phyloP scores from a whole-genome alignment of 306 rosid genomes.

The Abrus pulchellus region DNA sequence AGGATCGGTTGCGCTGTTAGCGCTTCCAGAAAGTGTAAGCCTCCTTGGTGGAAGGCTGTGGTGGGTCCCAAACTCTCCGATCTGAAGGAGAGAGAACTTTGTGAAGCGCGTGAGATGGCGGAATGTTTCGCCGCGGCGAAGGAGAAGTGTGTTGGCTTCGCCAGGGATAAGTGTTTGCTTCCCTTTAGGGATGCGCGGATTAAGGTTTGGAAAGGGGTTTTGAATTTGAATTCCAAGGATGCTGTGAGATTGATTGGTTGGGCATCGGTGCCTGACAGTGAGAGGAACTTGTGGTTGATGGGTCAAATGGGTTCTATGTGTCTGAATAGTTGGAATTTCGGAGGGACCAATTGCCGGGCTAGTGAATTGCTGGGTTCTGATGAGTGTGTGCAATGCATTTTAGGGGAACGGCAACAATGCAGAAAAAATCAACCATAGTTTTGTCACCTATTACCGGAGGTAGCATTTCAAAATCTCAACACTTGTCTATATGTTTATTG shows the following conservation, averaged over 20 bases:
- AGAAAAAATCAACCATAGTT: slow-evolving; percentile 7
- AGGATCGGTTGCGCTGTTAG: slow-evolving; percentile 64
- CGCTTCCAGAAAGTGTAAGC: slow-evolving; percentile 62
- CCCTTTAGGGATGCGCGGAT: slow-evolving; percentile 76
- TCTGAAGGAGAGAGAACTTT: slow-evolving; percentile 67
- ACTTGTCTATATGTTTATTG: background rate
- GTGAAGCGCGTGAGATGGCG: slow-evolving; percentile 64
- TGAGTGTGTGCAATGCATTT: slow-evolving; percentile 47
- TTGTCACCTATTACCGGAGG: slow-evolving; percentile 24
- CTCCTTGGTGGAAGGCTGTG: slow-evolving; percentile 82
- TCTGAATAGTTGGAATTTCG: slow-evolving; percentile 41
- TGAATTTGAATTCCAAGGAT: slow-evolving; percentile 51
- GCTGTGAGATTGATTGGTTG: slow-evolving; percentile 55
- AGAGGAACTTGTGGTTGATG: slow-evolving; percentile 34
- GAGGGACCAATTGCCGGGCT: slow-evolving; percentile 60
- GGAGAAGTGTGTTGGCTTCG: slow-evolving; percentile 61
- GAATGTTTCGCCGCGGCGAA: slow-evolving; percentile 48
- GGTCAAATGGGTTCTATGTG: slow-evolving; percentile 28
- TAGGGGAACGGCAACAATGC: slow-evolving; percentile 42
- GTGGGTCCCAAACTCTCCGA: slow-evolving; percentile 54
- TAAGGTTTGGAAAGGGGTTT: slow-evolving; percentile 47
- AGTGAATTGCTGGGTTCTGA: slow-evolving; percentile 56
- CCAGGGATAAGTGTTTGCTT: slow-evolving; percentile 67
- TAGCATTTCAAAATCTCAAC: slow-evolving; percentile 28
- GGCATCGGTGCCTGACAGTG: slow-evolving; percentile 53